phyloP scores from a whole-genome alignment of 1,284 basidiomycete species.

The Ceratobasidium sp. region DNA sequence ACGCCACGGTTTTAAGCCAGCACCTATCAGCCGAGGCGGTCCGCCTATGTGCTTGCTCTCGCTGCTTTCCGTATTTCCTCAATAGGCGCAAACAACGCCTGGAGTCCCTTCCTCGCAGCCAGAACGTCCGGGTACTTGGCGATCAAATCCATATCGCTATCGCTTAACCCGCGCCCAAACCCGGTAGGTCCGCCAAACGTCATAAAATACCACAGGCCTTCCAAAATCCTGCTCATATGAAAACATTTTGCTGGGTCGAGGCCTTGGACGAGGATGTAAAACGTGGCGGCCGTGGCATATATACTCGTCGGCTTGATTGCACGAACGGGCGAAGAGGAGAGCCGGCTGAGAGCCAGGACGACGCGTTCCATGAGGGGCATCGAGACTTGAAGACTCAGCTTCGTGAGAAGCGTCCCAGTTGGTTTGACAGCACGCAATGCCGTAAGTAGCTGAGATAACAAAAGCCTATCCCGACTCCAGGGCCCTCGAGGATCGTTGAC shows the following conservation, averaged over 20 bases:
- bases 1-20: too few relatives aligned
- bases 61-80: constrained; percentile 37
- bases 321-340: constrained; percentile 20
- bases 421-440: constrained; percentile 53
- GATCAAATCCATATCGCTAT: constrained; percentile 37
- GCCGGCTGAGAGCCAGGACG: constrained; percentile 54
- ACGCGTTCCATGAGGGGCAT: constrained; percentile 54
- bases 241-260: constrained; percentile 9
- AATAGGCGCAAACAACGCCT: constrained; percentile 25
- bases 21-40: neutral
- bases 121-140: constrained; percentile 28
- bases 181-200: constrained; percentile 30
- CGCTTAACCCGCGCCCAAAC: constrained; percentile 24
- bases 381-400: constrained; percentile 56
- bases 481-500: constrained; percentile 21
- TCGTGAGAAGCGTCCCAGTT: constrained; percentile 57
- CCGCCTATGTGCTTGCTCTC: neutral
- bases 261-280: constrained; percentile 51
- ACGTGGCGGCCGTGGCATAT: constrained; percentile 55
- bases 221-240: constrained; percentile 20
- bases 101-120: constrained; percentile 6
- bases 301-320: constrained; percentile 55
- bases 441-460: constrained; percentile 57
- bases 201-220: constrained; percentile 44
- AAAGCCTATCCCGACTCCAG: constrained; percentile 53